Percentiles rank a stretch among this genome's conserved stretches.
Evolutionary conservation across 257 asterid species (phyloP).

Genomic region (Solanum virginianum): DNA sequence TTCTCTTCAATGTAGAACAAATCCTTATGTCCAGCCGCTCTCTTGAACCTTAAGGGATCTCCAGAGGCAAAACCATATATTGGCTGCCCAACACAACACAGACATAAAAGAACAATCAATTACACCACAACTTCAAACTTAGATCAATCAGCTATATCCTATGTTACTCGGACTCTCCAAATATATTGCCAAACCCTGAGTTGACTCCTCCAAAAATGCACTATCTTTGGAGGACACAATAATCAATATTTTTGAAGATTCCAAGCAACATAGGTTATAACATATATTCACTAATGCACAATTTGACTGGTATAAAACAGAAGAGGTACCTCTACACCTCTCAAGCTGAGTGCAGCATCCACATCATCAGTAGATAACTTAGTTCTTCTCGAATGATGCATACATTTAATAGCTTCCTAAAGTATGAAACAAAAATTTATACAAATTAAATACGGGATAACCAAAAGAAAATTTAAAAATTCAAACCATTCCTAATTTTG

Average conservation of each 20-base stretch:
- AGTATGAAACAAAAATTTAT: not conserved
- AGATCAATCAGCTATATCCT: not conserved
- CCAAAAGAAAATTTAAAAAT: not conserved
- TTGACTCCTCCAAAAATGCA: not conserved
- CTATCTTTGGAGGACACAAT: not conserved
- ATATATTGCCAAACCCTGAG: not conserved
- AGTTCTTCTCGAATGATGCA: constrained; percentile 92
- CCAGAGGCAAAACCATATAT: constrained; percentile 88
- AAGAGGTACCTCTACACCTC: constrained; percentile 68
- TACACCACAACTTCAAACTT: not conserved
- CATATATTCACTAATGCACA: not conserved
- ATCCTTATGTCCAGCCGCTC: constrained; percentile 92
- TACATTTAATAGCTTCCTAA: constrained; percentile 93
- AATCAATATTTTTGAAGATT: not conserved
- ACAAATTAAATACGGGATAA: not conserved
- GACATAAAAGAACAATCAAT: not conserved
- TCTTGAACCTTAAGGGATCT: constrained; percentile 71
- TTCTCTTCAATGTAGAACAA: constrained; percentile 80
- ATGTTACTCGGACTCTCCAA: not conserved
- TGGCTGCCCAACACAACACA: constrained; percentile 33
- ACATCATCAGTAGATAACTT: constrained; percentile 79
- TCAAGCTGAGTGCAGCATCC: constrained; percentile 75
- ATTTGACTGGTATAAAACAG: not conserved
- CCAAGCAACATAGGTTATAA: not conserved
- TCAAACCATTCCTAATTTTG: not conserved